Evolutionary conservation across 2,329 filamentous ascomycete genomes (phyloP).

Genomic region (Arthroderma uncinatum): DNA sequence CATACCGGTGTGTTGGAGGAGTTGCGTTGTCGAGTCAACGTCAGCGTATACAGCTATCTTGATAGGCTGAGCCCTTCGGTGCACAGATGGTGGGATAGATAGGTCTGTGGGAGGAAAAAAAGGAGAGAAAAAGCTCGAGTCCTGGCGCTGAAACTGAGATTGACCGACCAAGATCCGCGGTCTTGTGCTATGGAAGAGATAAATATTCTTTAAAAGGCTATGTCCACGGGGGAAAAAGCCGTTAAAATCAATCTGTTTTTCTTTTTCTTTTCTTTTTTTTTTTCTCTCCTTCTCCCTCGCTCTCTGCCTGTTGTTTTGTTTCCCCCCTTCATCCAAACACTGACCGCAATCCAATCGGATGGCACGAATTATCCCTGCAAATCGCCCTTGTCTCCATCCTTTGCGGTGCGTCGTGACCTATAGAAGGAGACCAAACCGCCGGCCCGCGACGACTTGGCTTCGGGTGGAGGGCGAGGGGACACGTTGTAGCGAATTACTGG

Average conservation of each 20-base stretch:
- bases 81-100: background rate
- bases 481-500: conserved; percentile 4
- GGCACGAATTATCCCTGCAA: background rate
- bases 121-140: background rate
- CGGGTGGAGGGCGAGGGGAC: conserved; percentile 1
- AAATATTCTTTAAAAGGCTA: too few species aligned
- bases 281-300: background rate
- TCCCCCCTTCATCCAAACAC: background rate
- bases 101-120: background rate
- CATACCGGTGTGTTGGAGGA: background rate
- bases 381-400: background rate
- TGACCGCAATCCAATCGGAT: conserved; percentile 11
- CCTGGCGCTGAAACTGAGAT: background rate
- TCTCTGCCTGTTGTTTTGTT: background rate
- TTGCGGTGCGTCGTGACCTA: background rate
- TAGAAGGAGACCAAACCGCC: background rate
- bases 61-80: background rate
- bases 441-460: conserved; percentile 9
- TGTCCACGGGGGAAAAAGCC: background rate
- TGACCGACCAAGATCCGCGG: too few species aligned
- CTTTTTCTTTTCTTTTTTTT: background rate
- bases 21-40: background rate
- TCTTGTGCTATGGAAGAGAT: too few species aligned
- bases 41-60: background rate
- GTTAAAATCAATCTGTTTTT: background rate